A percentile compares a stretch with the other conserved stretches of the same genome.
Evolutionary conservation across 2,329 filamentous ascomycete genomes (phyloP).

Genomic region (Arthrobotrys entomopaga): DNA sequence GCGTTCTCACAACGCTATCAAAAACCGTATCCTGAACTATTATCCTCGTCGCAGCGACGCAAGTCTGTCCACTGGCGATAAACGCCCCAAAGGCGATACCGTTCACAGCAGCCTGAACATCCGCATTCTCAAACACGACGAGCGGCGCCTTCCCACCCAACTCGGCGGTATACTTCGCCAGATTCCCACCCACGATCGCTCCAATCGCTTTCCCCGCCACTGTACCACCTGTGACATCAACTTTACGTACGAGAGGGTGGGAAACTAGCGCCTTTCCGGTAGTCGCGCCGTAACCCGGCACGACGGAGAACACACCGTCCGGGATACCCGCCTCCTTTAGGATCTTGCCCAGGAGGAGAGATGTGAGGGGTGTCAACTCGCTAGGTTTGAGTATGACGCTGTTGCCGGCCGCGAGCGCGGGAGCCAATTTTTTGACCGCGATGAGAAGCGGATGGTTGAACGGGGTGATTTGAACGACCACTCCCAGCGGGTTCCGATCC

Average conservation of each 20-base stretch:
- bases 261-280: conserved; percentile 69
- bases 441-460: conserved; percentile 71
- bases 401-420: conserved; percentile 61
- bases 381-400: conserved; percentile 62
- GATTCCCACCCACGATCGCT: conserved; percentile 75
- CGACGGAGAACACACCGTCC: conserved; percentile 63
- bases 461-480: conserved; percentile 69
- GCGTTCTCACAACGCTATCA: conserved; percentile 61
- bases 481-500: conserved; percentile 69
- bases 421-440: conserved; percentile 59
- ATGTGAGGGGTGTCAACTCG: conserved; percentile 64
- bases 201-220: conserved; percentile 85
- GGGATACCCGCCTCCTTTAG: conserved; percentile 64
- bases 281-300: conserved; percentile 67
- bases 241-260: conserved; percentile 80
- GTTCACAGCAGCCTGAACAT: conserved; percentile 82
- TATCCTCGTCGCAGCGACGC: conserved; percentile 68
- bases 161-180: conserved; percentile 90
- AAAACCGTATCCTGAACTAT: conserved; percentile 66
- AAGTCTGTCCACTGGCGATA: conserved; percentile 69
- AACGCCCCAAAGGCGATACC: conserved; percentile 62
- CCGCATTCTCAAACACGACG: conserved; percentile 81
- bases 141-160: conserved; percentile 86
- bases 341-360: conserved; percentile 62
- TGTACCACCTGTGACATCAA: conserved; percentile 90